Conservation (phyloP, 2,329 filamentous ascomycete genomes). For the Fusarium sp. region DNA sequence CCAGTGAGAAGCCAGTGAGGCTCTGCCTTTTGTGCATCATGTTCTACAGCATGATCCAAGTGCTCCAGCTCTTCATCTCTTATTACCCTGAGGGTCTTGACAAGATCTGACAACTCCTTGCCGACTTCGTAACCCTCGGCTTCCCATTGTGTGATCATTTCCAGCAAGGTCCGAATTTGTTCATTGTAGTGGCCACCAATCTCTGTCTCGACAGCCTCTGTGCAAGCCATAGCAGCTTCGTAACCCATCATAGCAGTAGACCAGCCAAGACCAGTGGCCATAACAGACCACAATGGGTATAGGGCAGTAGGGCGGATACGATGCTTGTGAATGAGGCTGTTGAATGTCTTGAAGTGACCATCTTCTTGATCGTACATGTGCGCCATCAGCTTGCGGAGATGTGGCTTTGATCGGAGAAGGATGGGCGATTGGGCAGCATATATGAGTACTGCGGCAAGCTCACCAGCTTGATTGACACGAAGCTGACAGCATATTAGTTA, state of each 20-base stretch:
- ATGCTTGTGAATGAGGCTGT: slow-evolving; percentile 83
- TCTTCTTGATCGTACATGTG: slow-evolving; percentile 99
- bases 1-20: slow-evolving; percentile 91
- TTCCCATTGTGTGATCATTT: slow-evolving; percentile 84
- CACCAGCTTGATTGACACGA: slow-evolving; percentile 96
- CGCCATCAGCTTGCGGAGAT: slow-evolving; percentile 89
- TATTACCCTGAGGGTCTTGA: slow-evolving; percentile 82
- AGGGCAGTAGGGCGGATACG: slow-evolving; percentile 92
- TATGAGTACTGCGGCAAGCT: slow-evolving; percentile 95
- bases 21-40: slow-evolving; percentile 90
- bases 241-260: slow-evolving; percentile 87
- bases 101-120: slow-evolving; percentile 78
- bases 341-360: slow-evolving; percentile 88
- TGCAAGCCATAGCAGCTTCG: slow-evolving; percentile 98
- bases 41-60: slow-evolving; percentile 91
- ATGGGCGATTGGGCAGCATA: slow-evolving; percentile 89
- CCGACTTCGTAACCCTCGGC: slow-evolving; percentile 83
- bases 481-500: slow-evolving; percentile 63
- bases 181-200: slow-evolving; percentile 96
- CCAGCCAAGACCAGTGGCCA: slow-evolving; percentile 88
- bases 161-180: slow-evolving; percentile 84
- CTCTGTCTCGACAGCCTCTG: slow-evolving; percentile 97
- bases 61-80: slow-evolving; percentile 97
- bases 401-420: slow-evolving; percentile 83
- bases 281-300: slow-evolving; percentile 88